These are phyloP conservation scores for Pseudofabraea citricarpa DNA, from an alignment of 2,329 filamentous ascomycete genomes.

Conservation along the genomic window DNA sequence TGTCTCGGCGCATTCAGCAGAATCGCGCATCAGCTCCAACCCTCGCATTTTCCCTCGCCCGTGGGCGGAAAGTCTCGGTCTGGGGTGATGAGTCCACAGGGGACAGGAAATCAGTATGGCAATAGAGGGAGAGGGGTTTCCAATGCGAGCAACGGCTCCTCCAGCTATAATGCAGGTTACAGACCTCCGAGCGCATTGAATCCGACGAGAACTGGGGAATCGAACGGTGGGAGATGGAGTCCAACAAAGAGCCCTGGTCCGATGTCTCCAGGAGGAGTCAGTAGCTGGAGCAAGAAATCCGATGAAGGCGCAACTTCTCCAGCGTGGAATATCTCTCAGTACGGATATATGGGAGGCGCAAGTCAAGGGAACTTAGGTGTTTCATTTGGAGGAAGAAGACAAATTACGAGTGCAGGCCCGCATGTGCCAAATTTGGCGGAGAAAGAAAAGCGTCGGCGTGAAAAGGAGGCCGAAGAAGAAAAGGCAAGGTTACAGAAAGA, in stretches of 20 bases:
- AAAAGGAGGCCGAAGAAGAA: constrained; percentile 54
- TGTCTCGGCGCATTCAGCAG: constrained; percentile 90
- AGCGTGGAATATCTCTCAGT: constrained; percentile 98
- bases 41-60: constrained; percentile 64
- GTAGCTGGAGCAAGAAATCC: constrained; percentile 83
- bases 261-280: constrained; percentile 55
- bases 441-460: constrained; percentile 66
- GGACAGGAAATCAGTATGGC: constrained; percentile 43
- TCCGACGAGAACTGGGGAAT: constrained; percentile 26
- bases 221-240: constrained; percentile 52
- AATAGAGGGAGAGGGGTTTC: constrained; percentile 45
- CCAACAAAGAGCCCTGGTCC: constrained; percentile 55
- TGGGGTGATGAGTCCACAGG: constrained; percentile 59
- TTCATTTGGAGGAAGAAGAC: constrained; percentile 82
- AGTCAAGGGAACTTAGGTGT: constrained; percentile 95
- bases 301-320: constrained; percentile 79
- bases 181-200: constrained; percentile 34
- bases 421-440: constrained; percentile 76
- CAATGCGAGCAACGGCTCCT: constrained; percentile 54
- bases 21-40: constrained; percentile 70
- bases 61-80: constrained; percentile 68
- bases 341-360: constrained; percentile 96
- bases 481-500: constrained; percentile 50
- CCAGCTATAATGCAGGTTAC: constrained; percentile 37
- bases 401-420: constrained; percentile 83